A percentile compares a stretch with the other conserved stretches of the same genome.
Evolutionary conservation across 345 rosid genomes (phyloP).

Genomic region (Citrus cavaleriei): DNA sequence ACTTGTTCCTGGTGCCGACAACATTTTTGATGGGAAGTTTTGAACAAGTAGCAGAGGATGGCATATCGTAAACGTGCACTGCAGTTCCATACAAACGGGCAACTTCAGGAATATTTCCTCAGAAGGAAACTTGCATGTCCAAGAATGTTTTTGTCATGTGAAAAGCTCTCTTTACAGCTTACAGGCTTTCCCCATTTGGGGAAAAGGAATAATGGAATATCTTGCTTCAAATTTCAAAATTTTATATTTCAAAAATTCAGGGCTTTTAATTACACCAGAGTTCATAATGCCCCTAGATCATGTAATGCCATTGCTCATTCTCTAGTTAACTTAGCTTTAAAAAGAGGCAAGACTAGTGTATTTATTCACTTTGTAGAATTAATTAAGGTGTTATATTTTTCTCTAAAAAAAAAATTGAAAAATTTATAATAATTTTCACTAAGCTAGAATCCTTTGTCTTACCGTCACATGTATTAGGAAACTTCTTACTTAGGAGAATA

Average conservation of each 20-base stretch:
- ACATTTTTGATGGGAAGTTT: neutral
- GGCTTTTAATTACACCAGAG: no score
- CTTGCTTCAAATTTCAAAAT: neutral
- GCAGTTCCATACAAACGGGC: neutral
- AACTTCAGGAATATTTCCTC: neutral
- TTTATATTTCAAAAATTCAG: neutral
- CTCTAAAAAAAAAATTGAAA: no score
- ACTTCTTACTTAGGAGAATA: neutral
- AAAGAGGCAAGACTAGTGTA: no score
- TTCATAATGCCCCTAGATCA: no score
- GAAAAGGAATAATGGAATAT: conserved; percentile 6
- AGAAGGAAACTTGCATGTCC: neutral
- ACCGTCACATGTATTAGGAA: neutral
- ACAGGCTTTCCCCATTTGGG: neutral
- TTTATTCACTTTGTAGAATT: no score
- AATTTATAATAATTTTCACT: no score
- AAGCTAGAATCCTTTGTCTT: no score
- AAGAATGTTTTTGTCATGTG: conserved; percentile 12
- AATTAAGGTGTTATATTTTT: no score
- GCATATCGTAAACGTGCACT: conserved; percentile 9
- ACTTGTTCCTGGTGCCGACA: neutral
- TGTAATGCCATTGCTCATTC: no score
- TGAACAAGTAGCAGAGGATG: neutral
- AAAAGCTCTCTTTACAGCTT: conserved; percentile 24
- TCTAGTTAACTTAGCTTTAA: no score